Evolutionary conservation across 495 filamentous ascomycete species (phyloP).

Genomic region (Neurospora sp.): DNA sequence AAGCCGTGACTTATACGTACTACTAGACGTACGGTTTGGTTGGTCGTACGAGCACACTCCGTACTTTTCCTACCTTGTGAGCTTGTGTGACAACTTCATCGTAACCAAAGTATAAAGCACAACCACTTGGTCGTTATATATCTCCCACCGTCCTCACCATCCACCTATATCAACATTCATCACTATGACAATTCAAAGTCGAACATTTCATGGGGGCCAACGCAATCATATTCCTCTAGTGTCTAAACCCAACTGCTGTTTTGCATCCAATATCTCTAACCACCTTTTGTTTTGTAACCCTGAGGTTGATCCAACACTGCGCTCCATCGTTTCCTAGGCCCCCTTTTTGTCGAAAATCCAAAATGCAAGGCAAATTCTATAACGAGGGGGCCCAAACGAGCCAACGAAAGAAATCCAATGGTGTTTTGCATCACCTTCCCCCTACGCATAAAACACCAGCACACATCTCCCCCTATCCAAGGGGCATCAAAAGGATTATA

Average conservation of each 20-base stretch:
- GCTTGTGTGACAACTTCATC: not conserved
- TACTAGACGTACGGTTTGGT: not conserved
- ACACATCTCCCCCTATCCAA: not conserved
- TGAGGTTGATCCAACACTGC: not conserved
- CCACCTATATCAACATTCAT: not conserved
- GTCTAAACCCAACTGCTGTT: not conserved
- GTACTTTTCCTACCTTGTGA: not conserved
- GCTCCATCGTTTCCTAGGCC: not conserved
- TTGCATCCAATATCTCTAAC: not conserved
- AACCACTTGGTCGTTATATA: not conserved
- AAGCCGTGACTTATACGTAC: not conserved
- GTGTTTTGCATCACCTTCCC: not conserved
- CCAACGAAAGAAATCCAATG: not conserved
- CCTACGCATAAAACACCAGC: not conserved
- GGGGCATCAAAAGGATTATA: not conserved
- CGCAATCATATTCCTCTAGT: not conserved
- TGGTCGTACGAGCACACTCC: not conserved
- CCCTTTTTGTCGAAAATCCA: not conserved
- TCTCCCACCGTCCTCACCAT: not conserved
- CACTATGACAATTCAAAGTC: not conserved
- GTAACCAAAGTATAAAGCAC: not conserved
- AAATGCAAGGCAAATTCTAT: not conserved
- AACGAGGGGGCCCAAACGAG: not conserved
- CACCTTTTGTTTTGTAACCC: not conserved
- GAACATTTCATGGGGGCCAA: not conserved